Evolutionary conservation across 1,139 yeast species (phyloP).

Genomic region (Candida tetrigidarum): DNA sequence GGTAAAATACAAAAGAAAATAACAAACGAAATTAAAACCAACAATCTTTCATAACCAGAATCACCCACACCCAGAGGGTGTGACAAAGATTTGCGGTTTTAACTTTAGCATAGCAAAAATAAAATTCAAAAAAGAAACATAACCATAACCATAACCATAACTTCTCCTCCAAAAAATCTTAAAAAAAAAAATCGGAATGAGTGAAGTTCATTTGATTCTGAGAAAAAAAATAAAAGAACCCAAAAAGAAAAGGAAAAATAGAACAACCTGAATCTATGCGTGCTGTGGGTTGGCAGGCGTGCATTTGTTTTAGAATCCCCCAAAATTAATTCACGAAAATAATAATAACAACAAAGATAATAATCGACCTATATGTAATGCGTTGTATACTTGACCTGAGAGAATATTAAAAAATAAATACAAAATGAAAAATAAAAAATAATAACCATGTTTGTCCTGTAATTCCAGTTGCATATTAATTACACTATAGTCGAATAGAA

Average conservation of each 20-base stretch:
- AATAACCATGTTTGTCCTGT: background rate
- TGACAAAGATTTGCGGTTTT: conserved; percentile 2
- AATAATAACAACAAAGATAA: too few relatives aligned
- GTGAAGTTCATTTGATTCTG: too few relatives aligned
- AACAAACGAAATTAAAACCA: background rate
- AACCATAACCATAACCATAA: background rate
- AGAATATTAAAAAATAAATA: background rate
- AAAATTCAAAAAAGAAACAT: background rate
- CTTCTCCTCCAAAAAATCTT: too few relatives aligned
- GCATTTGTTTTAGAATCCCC: too few relatives aligned
- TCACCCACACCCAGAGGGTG: background rate
- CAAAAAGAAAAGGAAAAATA: too few relatives aligned
- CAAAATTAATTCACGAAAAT: too few relatives aligned
- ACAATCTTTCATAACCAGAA: background rate
- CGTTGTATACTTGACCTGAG: background rate
- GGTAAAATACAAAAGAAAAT: background rate
- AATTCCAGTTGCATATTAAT: background rate
- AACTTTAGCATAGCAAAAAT: background rate
- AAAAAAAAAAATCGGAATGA: too few relatives aligned
- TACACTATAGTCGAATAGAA: background rate
- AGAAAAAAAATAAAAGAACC: too few relatives aligned
- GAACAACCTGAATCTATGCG: too few relatives aligned
- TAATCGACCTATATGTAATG: too few relatives aligned
- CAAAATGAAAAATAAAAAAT: too few relatives aligned
- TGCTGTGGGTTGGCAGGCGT: too few relatives aligned